Evolutionary conservation across 2,329 filamentous ascomycete species (phyloP).

Genomic region (Fusarium subtropicale): DNA sequence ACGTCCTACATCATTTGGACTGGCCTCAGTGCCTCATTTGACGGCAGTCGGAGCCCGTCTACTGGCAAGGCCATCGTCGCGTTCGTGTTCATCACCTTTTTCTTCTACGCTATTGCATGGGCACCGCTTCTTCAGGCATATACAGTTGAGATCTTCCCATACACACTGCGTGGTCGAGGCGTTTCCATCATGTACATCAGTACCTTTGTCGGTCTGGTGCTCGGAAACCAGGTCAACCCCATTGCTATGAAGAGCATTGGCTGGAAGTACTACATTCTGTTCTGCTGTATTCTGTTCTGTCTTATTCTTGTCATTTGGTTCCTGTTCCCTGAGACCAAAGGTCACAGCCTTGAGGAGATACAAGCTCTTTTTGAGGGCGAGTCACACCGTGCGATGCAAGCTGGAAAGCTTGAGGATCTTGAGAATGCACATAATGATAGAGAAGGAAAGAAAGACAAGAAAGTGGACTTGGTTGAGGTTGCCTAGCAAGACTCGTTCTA

Average conservation of each 20-base stretch:
- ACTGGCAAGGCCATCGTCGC: slow-evolving; percentile 50
- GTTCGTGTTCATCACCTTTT: slow-evolving; percentile 56
- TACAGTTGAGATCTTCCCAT: slow-evolving; percentile 46
- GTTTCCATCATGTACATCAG: slow-evolving; percentile 39
- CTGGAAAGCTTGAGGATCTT: slow-evolving; percentile 22
- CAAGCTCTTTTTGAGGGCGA: slow-evolving; percentile 47
- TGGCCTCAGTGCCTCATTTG: slow-evolving; percentile 45
- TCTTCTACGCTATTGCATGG: slow-evolving; percentile 53
- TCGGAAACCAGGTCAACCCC: slow-evolving; percentile 57
- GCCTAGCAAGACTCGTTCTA: background rate
- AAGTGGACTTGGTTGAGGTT: slow-evolving; percentile 36
- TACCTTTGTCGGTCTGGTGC: slow-evolving; percentile 41
- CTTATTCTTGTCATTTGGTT: slow-evolving; percentile 53
- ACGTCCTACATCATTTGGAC: slow-evolving; percentile 51
- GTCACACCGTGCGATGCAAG: background rate
- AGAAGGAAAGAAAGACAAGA: slow-evolving; percentile 25
- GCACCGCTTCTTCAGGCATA: slow-evolving; percentile 51
- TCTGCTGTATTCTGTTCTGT: slow-evolving; percentile 50
- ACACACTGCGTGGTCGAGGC: slow-evolving; percentile 38
- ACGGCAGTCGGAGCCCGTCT: slow-evolving; percentile 31
- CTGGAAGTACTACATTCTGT: slow-evolving; percentile 58
- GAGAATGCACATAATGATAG: slow-evolving; percentile 13
- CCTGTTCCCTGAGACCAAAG: slow-evolving; percentile 52
- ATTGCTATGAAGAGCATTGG: slow-evolving; percentile 53
- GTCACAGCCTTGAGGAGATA: slow-evolving; percentile 49